A percentile compares a stretch with the other conserved stretches of the same genome.
phyloP scores from a whole-genome alignment of 768 basidiomycete species.

The Agaricus blazei region DNA sequence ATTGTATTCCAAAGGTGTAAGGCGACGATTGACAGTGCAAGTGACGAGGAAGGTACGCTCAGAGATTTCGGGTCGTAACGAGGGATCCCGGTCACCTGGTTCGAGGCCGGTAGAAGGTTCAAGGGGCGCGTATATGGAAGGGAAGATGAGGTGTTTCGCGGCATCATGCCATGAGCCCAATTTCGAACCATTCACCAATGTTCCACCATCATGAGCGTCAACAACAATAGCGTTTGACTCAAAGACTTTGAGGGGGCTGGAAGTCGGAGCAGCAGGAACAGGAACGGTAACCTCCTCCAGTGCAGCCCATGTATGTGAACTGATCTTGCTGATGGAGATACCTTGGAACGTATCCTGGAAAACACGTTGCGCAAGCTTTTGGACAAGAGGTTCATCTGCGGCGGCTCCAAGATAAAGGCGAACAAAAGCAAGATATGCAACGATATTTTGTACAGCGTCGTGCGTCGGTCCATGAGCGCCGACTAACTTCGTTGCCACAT shows the following conservation, averaged over 20 bases:
- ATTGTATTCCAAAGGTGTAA: constrained; percentile 94
- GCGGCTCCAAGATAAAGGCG: constrained; percentile 71
- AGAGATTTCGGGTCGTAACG: constrained; percentile 78
- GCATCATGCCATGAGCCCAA: constrained; percentile 78
- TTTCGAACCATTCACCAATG: constrained; percentile 54
- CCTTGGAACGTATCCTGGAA: constrained; percentile 44
- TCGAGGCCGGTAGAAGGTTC: constrained; percentile 32
- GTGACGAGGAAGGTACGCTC: constrained; percentile 93
- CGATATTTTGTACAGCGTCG: constrained; percentile 46
- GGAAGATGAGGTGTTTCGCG: constrained; percentile 87
- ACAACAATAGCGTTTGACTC: constrained; percentile 73
- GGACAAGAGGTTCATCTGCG: constrained; percentile 49
- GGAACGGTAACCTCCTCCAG: constrained; percentile 49
- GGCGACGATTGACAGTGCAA: constrained; percentile 88
- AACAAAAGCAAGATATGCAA: constrained; percentile 78
- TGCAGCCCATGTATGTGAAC: constrained; percentile 57
- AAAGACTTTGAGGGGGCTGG: constrained; percentile 45
- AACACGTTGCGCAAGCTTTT: constrained; percentile 42
- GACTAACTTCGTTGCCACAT: constrained; percentile 39
- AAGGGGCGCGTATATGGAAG: constrained; percentile 65
- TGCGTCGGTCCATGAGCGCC: constrained; percentile 27
- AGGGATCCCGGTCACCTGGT: constrained; percentile 53
- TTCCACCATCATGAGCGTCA: constrained; percentile 51
- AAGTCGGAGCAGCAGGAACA: constrained; percentile 12
- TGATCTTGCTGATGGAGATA: constrained; percentile 47